Base-by-base conservation (phyloP, 1,284 basidiomycete genomes). In the Naganishia liquefaciens region DNA sequence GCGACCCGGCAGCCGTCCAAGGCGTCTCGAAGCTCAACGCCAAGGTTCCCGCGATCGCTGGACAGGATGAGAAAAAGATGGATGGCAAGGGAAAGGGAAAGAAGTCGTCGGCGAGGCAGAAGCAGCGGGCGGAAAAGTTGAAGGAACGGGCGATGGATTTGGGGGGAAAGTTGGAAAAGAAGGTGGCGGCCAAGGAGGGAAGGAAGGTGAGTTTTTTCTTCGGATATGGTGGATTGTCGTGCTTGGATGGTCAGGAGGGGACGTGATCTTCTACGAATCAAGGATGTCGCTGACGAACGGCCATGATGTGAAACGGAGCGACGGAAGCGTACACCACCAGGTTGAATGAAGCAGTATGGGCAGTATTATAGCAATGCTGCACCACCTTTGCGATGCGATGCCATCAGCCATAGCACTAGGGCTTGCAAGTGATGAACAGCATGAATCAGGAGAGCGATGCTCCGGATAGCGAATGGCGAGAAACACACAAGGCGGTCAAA, bases 81-180 rank as follows among this genome's bases (percentile, higher is more conserved):
- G 39, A 37, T 10, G 46, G 30, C 9, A 37, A 30, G 54, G 43
- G 49, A 49, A 54, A 66, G 61, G 54, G 50, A 13, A 50, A 62
- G 37, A 62, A 23, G 51, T 2, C 4, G 10, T 63, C 62, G 52
- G 19, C 40, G 19, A 30, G 53, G 42, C 50, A 51, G 33, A 63
- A 47, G 54, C 44, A 47, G 28, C 33, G 61, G 47, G 40, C 19
- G 21, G 65, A 63, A 17, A 66, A 62, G 65, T 25, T 53, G 54
- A 51, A 39, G 65, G 61, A 66, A 54, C 51, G 44, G 54, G 65
- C 65, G 46, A 25, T 58, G 23, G 65, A 47, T 19, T 39, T 54
- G 61, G 49, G 42, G 37, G 61, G 46, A 25, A 37, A 52, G 49
- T 53, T 63, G 39, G 54, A 47, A 30, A 55, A 40, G 47, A 66